Percentiles rank a stretch among this genome's conserved stretches.
Evolutionary conservation across 1,284 basidiomycete species (phyloP).

Genomic region (Ustilago hordei): DNA sequence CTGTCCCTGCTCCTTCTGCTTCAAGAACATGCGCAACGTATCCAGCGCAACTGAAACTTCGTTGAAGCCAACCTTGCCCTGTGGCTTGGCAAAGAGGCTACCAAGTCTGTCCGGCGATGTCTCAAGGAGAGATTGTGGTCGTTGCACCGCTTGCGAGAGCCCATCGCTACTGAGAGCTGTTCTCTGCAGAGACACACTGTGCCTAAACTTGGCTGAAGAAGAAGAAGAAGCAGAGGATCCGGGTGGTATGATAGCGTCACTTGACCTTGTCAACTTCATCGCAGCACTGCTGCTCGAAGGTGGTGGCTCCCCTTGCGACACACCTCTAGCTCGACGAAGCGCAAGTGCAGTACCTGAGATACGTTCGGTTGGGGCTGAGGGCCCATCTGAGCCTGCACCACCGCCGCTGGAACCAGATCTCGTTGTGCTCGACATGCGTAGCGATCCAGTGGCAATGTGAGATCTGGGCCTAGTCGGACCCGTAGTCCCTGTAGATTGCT

Average conservation of each 20-base stretch:
- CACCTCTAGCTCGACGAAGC: constrained; percentile 23
- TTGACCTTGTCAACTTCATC: constrained; percentile 30
- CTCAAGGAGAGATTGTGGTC: constrained; percentile 31
- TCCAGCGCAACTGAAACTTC: constrained; percentile 29
- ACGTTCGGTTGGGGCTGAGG: not conserved
- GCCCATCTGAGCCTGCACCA: not conserved
- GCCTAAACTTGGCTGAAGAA: not conserved
- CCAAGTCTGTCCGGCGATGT: not conserved
- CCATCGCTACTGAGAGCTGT: constrained; percentile 16
- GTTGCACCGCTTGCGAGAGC: not conserved
- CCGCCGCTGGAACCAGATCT: constrained; percentile 12
- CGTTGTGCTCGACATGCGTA: constrained; percentile 25
- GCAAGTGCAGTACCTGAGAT: constrained; percentile 19
- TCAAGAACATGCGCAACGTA: constrained; percentile 28
- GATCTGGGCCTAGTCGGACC: constrained; percentile 30
- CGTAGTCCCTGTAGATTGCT: constrained; percentile 8
- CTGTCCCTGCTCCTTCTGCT: constrained; percentile 16
- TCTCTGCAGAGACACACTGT: constrained; percentile 14
- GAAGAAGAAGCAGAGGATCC: not conserved
- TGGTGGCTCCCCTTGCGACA: constrained; percentile 21
- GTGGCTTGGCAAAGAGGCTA: not conserved
- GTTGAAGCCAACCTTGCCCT: constrained; percentile 27
- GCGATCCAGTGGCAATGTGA: constrained; percentile 16
- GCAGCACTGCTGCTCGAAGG: constrained; percentile 7
- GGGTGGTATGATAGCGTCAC: constrained; percentile 7